Evolutionary conservation across 768 basidiomycete genomes (phyloP), one percentile per base, ranked within the genome.

Genomic region (Phaffia tasmanica): DNA sequence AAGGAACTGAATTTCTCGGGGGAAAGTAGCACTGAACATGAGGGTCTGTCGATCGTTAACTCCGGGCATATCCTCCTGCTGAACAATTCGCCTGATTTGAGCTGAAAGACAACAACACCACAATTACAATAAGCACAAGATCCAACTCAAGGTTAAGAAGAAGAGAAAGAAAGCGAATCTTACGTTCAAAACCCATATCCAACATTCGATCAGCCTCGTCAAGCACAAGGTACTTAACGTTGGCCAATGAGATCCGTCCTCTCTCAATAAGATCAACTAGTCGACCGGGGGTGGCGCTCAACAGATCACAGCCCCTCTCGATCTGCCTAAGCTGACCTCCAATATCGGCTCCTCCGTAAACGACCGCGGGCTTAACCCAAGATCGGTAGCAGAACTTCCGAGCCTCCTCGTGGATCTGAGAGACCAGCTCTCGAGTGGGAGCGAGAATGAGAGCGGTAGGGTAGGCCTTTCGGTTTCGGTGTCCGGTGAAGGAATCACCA

Each of bases 151-250:
- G 21, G 48, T 25, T 5, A 53, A 27, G 8, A 53, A 29, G 32
- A 8, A 57, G 30, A 57, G n/a, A 15, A 35, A 5, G 0, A 23
- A 14, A 35, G 27, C 29, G n/a, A 32, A 1, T 42, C 63, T 55
- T 27, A 64, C 63, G 95, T 78, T 99, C 95, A 82, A 99, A 99
- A 86, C 95, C 95, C 95, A 99, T 99, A 81, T 99, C 95, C 74
- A 99, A 83, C 95, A 99, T 99, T 74, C 95, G 88, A 81, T 99
- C 95, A 69, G 95, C 95, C 80, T 99, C 95, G 73, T 99, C 95
- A 63, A 99, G 86, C 30, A 99, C 95, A 66, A 99, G 86, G 78
- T 95, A 98, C 73, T 89, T 87, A 80, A 99, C 86, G 79, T 97
- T 97, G 71, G 89, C 84, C 69, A 99, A 83, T 74, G 88, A 90